A percentile compares a stretch with the other conserved stretches of the same genome.
phyloP scores from a whole-genome alignment of 2,329 filamentous ascomycete genomes.

The Periglandula ipomoeae region DNA sequence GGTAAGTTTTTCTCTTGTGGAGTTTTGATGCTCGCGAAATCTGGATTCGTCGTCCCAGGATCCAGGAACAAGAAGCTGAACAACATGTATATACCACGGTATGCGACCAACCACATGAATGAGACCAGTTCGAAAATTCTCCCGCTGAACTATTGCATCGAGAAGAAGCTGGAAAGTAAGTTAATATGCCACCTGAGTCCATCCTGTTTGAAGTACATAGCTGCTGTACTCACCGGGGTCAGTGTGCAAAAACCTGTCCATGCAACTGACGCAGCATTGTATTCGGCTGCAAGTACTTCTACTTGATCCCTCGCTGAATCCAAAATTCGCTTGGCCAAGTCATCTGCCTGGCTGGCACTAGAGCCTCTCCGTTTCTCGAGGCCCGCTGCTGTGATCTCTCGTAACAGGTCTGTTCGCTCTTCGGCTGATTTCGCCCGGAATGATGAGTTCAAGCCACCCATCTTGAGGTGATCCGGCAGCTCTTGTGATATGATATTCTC shows the following conservation, averaged over 20 bases:
- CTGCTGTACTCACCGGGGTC: slow-evolving; percentile 22
- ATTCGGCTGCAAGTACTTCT: slow-evolving; percentile 15
- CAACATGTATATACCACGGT: slow-evolving; percentile 25
- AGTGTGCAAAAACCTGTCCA: slow-evolving; percentile 28
- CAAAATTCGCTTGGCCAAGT: slow-evolving; percentile 19
- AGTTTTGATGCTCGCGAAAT: slow-evolving; percentile 15
- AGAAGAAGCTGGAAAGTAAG: slow-evolving; percentile 21
- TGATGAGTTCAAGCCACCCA: slow-evolving; percentile 17
- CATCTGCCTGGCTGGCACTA: slow-evolving; percentile 19
- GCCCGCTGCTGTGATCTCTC: slow-evolving; percentile 20
- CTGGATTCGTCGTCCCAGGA: slow-evolving; percentile 14
- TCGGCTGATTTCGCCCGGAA: slow-evolving; percentile 15
- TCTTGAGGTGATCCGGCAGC: slow-evolving; percentile 23
- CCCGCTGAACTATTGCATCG: slow-evolving; percentile 24
- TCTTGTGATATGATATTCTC: slow-evolving; percentile 27
- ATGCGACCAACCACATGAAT: slow-evolving; percentile 23
- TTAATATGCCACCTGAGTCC: background rate
- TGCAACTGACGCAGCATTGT: slow-evolving; percentile 22
- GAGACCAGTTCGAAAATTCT: slow-evolving; percentile 21
- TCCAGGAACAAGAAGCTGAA: slow-evolving; percentile 16
- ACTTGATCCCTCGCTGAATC: slow-evolving; percentile 19
- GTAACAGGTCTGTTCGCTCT: slow-evolving; percentile 20
- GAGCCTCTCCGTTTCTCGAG: slow-evolving; percentile 20
- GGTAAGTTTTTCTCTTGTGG: slow-evolving; percentile 16
- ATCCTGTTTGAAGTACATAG: background rate